phyloP scores from a whole-genome alignment of 306 rosid species.

The Cucumis cinereus region DNA sequence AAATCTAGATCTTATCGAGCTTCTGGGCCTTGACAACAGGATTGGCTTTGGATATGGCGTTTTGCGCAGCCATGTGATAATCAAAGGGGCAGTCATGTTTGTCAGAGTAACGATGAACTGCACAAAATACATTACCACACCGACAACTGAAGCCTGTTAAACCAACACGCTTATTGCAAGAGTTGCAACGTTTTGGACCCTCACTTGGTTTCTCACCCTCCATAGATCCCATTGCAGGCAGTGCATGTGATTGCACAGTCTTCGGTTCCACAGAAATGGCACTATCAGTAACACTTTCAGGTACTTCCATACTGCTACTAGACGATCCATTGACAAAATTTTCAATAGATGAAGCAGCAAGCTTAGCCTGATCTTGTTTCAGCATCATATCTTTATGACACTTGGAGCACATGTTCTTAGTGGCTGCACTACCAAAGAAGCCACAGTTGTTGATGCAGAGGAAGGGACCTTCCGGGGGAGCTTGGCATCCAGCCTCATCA shows the following conservation, averaged over 20 bases:
- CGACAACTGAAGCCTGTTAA: conserved; percentile 85
- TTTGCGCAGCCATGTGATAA: conserved; percentile 70
- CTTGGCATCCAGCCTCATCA: conserved; percentile 85
- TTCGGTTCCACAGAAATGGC: conserved; percentile 34
- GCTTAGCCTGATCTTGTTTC: conserved; percentile 77
- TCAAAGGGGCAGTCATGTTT: conserved; percentile 72
- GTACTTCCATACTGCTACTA: conserved; percentile 36
- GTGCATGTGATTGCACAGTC: conserved; percentile 21
- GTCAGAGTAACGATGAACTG: conserved; percentile 83
- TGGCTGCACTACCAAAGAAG: conserved; percentile 80
- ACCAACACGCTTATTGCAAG: conserved; percentile 84
- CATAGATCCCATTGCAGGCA: conserved; percentile 29
- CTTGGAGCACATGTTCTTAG: conserved; percentile 93
- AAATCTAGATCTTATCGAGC: conserved; percentile 71
- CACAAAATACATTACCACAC: conserved; percentile 65
- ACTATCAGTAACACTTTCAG: conserved; percentile 22
- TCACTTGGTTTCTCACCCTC: conserved; percentile 47
- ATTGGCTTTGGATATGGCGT: conserved; percentile 80
- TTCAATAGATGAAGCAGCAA: conserved; percentile 76
- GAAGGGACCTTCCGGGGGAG: conserved; percentile 84
- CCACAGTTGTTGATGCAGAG: conserved; percentile 87
- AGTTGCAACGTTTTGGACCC: conserved; percentile 71
- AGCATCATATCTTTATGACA: conserved; percentile 79
- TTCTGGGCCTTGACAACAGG: conserved; percentile 86
- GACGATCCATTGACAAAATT: conserved; percentile 74